Percentiles rank a stretch among this genome's conserved stretches.
These are phyloP conservation scores for Aureobasidium sp. DNA, from an alignment of 2,329 filamentous ascomycete species.

Conservation along the genomic window DNA sequence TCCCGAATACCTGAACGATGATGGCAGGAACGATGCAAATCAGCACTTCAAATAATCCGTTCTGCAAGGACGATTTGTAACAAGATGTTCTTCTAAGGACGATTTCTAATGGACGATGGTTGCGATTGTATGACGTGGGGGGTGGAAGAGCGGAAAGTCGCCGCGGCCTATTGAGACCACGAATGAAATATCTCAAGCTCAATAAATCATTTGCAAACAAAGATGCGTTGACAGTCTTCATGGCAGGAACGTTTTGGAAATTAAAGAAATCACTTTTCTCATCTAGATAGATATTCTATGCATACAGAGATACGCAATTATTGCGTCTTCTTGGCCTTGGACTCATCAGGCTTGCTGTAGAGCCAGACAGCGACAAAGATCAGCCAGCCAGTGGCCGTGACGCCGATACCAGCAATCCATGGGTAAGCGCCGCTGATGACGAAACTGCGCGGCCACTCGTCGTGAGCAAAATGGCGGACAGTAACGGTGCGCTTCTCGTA, in stretches of 20 bases:
- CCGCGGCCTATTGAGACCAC: neutral
- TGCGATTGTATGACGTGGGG: neutral
- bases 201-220: neutral
- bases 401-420: slow-evolving; percentile 82
- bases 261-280: slow-evolving; percentile 7
- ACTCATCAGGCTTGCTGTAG: slow-evolving; percentile 54
- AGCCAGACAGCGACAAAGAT: slow-evolving; percentile 83
- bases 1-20: neutral
- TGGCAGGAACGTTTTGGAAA: neutral
- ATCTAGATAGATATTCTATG: slow-evolving; percentile 7
- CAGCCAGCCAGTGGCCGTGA: slow-evolving; percentile 76
- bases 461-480: slow-evolving; percentile 91
- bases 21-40: neutral
- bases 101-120: neutral
- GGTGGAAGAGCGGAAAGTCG: neutral
- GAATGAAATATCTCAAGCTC: neutral
- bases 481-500: slow-evolving; percentile 95
- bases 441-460: slow-evolving; percentile 90
- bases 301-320: neutral
- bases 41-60: neutral
- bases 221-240: neutral
- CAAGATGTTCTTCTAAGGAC: neutral
- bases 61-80: neutral
- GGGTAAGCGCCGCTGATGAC: slow-evolving; percentile 87
- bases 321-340: slow-evolving; percentile 34